Base-by-base conservation (phyloP, 2,329 filamentous ascomycete genomes). In the Phaeosphaeriaceae sp. region DNA sequence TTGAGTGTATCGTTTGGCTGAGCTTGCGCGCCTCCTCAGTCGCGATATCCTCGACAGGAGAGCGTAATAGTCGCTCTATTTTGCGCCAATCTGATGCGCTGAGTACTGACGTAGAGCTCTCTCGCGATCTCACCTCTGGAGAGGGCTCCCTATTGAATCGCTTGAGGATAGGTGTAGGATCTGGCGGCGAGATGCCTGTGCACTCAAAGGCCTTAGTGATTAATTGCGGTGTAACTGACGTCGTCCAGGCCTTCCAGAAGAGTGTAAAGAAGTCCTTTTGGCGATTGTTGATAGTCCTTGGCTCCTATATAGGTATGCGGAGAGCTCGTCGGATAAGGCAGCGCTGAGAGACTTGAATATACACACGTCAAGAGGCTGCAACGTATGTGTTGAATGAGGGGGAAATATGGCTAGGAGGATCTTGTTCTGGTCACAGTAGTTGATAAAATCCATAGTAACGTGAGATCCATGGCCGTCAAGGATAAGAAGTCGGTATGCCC, bases 371-470 rank as follows among this genome's bases (percentile, higher is more conserved):
- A 44, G 15, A 11, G 34, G 65, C 29, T 77, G 50, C 13, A 36
- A 17, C 34, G 34, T 36, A 36, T 36, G 34, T 6, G 34, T 36
- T 36, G 34, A 36, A 36, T 36, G 34, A 12, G 34, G 34, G 5
- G 34, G 34, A 8, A 36, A 36, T 18, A 36, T 18, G 5, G 34
- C 16, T 5, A 36, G 34, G 5, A 36, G 13, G 16, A 36, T 36
- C 13, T 12, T 4, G 6, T 17, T 36, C 12, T 63, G 40, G 37
- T 48, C 55, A 48, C 52, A 76, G 48, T 64, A 73, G 23, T 65
- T 18, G 29, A 74, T 42, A 50, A 77, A 75, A 45, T 70, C 50
- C n/a, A 50, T 46, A 3, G 61, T 68, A 18, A 70, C 30, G 58
- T 76, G 55, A 42, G 63, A 52, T 17, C 41, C 32, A 43, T 52